Conservation (phyloP, 805 yeast species). For the Saturnispora hagleri region DNA sequence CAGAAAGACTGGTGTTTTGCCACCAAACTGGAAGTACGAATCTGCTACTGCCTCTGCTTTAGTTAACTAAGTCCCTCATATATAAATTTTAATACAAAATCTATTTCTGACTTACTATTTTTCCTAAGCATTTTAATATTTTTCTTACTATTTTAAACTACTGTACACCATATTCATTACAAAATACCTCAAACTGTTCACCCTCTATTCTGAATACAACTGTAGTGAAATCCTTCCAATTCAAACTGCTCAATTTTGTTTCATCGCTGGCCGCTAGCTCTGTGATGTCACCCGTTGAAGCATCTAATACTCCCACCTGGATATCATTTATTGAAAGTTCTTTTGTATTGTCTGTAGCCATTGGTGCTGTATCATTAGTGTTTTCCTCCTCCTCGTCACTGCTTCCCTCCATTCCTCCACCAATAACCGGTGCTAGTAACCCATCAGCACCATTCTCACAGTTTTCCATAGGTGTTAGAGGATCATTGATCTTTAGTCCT, state of each 20-base stretch:
- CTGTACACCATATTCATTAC: conserved; percentile 4
- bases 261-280: conserved; percentile 22
- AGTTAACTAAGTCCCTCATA: conserved; percentile 68
- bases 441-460: conserved; percentile 26
- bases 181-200: conserved; percentile 28
- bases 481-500: conserved; percentile 30
- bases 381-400: conserved; percentile 27
- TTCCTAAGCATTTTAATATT: not conserved
- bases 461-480: conserved; percentile 23
- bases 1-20: conserved; percentile 98
- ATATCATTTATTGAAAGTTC: conserved; percentile 23
- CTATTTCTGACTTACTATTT: not conserved
- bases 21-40: conserved; percentile 99
- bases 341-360: conserved; percentile 14
- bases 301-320: conserved; percentile 35
- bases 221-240: conserved; percentile 33
- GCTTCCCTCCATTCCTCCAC: conserved; percentile 19
- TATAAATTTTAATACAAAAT: not conserved
- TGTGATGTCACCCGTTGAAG: conserved; percentile 18
- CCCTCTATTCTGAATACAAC: conserved; percentile 33
- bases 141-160: not conserved
- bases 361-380: conserved; percentile 13
- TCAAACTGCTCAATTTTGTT: conserved; percentile 23
- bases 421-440: conserved; percentile 28
- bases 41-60: conserved; percentile 99